Evolutionary conservation across 2,329 filamentous ascomycete genomes (phyloP), one percentile per base, ranked within the genome.

Genomic region (Aspergillus flavus): DNA sequence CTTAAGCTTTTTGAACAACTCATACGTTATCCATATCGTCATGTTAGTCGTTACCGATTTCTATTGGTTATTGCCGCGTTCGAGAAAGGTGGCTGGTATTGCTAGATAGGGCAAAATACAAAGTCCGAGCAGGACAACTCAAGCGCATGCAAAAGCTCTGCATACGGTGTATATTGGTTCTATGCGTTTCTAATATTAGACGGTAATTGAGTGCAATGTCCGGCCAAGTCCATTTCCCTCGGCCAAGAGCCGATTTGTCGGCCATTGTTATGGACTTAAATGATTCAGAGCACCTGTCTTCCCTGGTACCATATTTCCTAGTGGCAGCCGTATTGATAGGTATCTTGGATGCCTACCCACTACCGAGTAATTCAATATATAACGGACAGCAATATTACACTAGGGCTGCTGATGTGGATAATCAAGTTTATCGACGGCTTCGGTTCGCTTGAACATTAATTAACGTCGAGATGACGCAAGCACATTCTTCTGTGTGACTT

Each of bases 1-100:
- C 52, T 39, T 55, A 55, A 55, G 52, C 52, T 55, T 55, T 55
- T n/a, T 36, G n/a, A 55, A 39, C n/a, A 28, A 55, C 52, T 39
- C 52, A 55, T 23, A 50, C 52, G 30, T 32, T 34, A 50, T 57
- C 30, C 55, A 61, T 32, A 52, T 60, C 48, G 14, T 53, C 57
- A 39, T 23, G n/a, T 43, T 26, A 12, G 28, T 39, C 14, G 11
- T 32, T 39, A 19, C 32, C 21, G 11, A 23, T 39, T 26, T 16
- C 32, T 19, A 55, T 55, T 55, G 34, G 52, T 19, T 26, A 32
- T 52, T 52, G 2, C 26, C 9, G 28, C 7, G 16, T 52, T 52
- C 7, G 21, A 32, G 28, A 19, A 34, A 32, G 45, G 5, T 23
- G 43, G n/a, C 21, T 46, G 21, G n/a, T 26, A 14, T 14, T 1